Evolutionary conservation across 2,329 filamentous ascomycete species (phyloP), one percentile per base, ranked within the genome.

Genomic region (Trichoderma citrinoviride): DNA sequence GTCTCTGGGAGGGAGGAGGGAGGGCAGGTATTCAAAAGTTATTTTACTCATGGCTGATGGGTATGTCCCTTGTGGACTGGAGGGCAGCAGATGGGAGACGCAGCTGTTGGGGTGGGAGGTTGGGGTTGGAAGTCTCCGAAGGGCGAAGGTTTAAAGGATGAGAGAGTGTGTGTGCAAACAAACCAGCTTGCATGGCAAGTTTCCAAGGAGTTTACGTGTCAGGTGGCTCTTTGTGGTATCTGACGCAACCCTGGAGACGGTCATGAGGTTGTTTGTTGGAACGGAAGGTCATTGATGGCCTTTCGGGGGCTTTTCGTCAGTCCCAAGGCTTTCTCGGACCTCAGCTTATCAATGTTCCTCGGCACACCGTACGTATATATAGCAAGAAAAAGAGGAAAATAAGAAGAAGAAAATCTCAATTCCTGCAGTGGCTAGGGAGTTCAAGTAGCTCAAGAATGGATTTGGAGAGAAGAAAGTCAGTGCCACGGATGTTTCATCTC

Each of bases 171-270:
- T 23, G 15, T 62, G 64, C 64, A 66, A 62, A 57, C 64, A 57
- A 62, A 57, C 57, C 57, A 19, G 52, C 64, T 57, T 62, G 57
- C 27, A 66, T 57, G 29, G 43, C 53, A 64, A 50, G 19, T 43
- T 33, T 14, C 8, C 40, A 55, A 53, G 47, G 43, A 29, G 49
- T 65, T 61, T 65, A 56, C 56, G 25, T 54, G 47, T 61, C 57
- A 61, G 29, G 47, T 61, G 46, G 25, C 47, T 40, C 21, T 29
- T 33, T 29, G 23, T 6, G 25, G 37, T 33, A 44, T 53, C 7
- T 17, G 33, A 21, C 33, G 47, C 44, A 25, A 52, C 37, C 47
- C 17, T n/a, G 27, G 52, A 37, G n/a, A 37, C 12, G 33, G 33
- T 14, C 12, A 37, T n/a, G 47, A 33, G 49, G n/a, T 3, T n/a